phyloP scores from a whole-genome alignment of 1,284 basidiomycete species.

The Golubevia sp. region DNA sequence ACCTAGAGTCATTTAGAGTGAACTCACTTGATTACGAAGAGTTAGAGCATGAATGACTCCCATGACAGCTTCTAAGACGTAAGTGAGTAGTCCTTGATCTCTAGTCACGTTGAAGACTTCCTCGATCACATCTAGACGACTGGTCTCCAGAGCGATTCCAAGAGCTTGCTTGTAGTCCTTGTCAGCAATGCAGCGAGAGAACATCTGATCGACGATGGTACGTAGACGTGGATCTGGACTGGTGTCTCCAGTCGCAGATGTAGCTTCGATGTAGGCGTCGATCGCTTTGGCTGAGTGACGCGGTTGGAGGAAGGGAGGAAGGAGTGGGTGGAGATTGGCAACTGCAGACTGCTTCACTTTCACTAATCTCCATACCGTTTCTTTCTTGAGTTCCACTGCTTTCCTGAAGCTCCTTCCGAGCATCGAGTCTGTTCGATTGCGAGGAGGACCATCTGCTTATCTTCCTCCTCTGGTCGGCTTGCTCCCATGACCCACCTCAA shows the following conservation, averaged over 20 bases:
- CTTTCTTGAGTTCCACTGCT: too few relatives aligned
- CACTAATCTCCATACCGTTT: too few relatives aligned
- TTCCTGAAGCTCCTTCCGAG: too few relatives aligned
- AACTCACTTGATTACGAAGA: conserved; percentile 6
- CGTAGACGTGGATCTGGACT: conserved; percentile 23
- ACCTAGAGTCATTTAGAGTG: background rate
- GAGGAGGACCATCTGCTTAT: too few relatives aligned
- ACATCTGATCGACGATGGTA: conserved; percentile 58
- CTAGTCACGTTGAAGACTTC: conserved; percentile 46
- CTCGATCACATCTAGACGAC: conserved; percentile 54
- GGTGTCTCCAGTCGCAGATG: conserved; percentile 20
- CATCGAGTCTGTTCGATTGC: too few relatives aligned
- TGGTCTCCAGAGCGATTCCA: conserved; percentile 56
- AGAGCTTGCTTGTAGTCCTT: conserved; percentile 55
- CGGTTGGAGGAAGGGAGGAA: background rate
- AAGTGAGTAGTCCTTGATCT: conserved; percentile 47
- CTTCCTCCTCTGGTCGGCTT: too few relatives aligned
- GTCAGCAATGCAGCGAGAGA: conserved; percentile 47
- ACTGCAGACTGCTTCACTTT: too few relatives aligned
- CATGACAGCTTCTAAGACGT: conserved; percentile 56
- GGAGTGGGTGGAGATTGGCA: background rate
- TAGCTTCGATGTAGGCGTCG: conserved; percentile 47
- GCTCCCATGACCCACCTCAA: too few relatives aligned
- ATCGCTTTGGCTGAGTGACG: conserved; percentile 47
- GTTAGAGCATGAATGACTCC: conserved; percentile 19